Conservation (phyloP, 208 protist species). For the Trypanosoma rangeli region DNA sequence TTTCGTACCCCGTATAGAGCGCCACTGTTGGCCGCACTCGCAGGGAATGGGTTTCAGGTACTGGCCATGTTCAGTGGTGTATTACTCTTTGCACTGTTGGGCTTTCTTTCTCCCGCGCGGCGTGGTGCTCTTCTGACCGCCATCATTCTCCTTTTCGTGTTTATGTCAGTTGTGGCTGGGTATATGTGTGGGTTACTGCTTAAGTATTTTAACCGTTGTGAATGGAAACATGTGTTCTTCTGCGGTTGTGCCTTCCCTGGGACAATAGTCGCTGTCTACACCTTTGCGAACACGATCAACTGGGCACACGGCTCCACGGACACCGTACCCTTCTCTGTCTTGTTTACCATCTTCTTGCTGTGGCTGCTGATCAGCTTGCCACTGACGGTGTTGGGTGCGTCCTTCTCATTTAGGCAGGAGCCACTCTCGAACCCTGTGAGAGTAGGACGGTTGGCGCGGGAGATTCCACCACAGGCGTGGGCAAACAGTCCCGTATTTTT, state of each 20-base stretch:
- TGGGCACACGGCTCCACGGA: conserved; percentile 51
- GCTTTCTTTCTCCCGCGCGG: conserved; percentile 95
- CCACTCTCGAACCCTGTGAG: conserved; percentile 80
- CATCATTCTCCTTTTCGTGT: conserved; percentile 73
- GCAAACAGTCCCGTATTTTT: conserved; percentile 58
- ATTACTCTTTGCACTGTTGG: conserved; percentile 92
- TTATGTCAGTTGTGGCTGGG: conserved; percentile 88
- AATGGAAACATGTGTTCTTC: conserved; percentile 92
- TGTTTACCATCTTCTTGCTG: conserved; percentile 63
- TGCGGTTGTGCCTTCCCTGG: conserved; percentile 71
- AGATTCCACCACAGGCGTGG: conserved; percentile 92
- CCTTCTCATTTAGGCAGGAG: conserved; percentile 92
- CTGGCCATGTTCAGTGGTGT: conserved; percentile 81
- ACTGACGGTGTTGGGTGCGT: conserved; percentile 95
- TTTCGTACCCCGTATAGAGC: conserved; percentile 92
- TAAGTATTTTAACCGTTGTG: conserved; percentile 86
- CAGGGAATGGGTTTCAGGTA: conserved; percentile 95
- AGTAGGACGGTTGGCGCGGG: conserved; percentile 95
- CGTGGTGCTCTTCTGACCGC: conserved; percentile 91
- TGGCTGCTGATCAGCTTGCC: conserved; percentile 95
- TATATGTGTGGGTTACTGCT: conserved; percentile 92
- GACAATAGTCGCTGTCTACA: conserved; percentile 54
- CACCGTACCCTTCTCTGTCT: conserved; percentile 56
- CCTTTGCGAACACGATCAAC: conserved; percentile 71
- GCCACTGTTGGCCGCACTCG: conserved; percentile 83